Percentiles rank a stretch among this genome's conserved stretches.
These are phyloP conservation scores for Nakazawaea populi DNA, from an alignment of 805 yeast species.

Conservation along the genomic window DNA sequence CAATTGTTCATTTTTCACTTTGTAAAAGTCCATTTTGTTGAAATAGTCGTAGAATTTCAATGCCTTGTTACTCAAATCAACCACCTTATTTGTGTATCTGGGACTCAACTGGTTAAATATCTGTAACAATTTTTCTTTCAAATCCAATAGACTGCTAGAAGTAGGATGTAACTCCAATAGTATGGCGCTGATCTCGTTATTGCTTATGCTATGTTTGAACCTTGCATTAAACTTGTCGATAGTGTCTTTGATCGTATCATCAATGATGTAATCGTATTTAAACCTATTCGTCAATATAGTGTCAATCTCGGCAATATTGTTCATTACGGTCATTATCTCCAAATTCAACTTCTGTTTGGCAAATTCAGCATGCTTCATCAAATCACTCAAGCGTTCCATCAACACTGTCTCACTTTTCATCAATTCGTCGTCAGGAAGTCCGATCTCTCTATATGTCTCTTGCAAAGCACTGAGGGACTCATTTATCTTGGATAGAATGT, in stretches of 20 bases:
- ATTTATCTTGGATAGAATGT: slow-evolving; percentile 3
- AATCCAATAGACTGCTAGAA: not conserved
- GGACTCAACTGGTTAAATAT: slow-evolving; percentile 16
- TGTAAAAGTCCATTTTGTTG: slow-evolving; percentile 15
- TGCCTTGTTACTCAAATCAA: slow-evolving; percentile 17
- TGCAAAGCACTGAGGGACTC: slow-evolving; percentile 5
- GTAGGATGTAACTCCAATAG: slow-evolving; percentile 6
- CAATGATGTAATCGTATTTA: slow-evolving; percentile 7
- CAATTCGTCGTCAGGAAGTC: slow-evolving; percentile 4
- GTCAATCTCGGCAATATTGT: slow-evolving; percentile 7
- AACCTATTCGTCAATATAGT: slow-evolving; percentile 6
- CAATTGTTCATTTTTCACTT: slow-evolving; percentile 11
- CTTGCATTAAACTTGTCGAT: slow-evolving; percentile 3
- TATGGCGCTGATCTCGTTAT: slow-evolving; percentile 5
- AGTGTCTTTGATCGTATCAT: slow-evolving; percentile 2
- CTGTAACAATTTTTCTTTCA: slow-evolving; percentile 7
- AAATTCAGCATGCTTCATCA: slow-evolving; percentile 5
- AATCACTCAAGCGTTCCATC: slow-evolving; percentile 4
- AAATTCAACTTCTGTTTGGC: slow-evolving; percentile 7
- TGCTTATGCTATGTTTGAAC: slow-evolving; percentile 5
- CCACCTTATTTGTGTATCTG: slow-evolving; percentile 18
- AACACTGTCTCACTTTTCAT: slow-evolving; percentile 4
- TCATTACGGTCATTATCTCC: slow-evolving; percentile 11
- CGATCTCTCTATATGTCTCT: slow-evolving; percentile 9
- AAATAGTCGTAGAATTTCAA: slow-evolving; percentile 18